phyloP scores from a whole-genome alignment of 176 grass and related monocot species.

The Thalia dealbata region DNA sequence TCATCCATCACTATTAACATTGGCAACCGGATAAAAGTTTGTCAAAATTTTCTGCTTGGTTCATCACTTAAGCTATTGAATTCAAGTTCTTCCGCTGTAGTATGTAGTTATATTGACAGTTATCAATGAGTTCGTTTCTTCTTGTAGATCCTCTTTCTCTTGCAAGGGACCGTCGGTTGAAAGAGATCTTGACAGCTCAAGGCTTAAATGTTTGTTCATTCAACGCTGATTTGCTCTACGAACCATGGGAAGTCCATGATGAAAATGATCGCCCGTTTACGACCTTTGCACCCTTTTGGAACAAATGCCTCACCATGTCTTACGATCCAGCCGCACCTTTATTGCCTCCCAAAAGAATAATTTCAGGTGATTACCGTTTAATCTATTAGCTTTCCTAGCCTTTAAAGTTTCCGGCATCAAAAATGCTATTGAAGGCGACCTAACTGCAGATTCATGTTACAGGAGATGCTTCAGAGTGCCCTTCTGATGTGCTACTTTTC shows the following conservation, averaged over 20 bases:
- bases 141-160: constrained; percentile 77
- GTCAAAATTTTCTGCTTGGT: too few species aligned
- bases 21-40: too few species aligned
- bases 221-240: constrained; percentile 79
- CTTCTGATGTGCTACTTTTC: constrained; percentile 54
- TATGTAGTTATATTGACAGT: too few species aligned
- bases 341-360: constrained; percentile 75
- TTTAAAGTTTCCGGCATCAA: too few species aligned
- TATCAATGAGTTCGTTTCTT: constrained; percentile 7
- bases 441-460: not conserved
- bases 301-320: constrained; percentile 70
- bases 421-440: too few species aligned
- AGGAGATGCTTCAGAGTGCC: constrained; percentile 51
- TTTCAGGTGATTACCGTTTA: constrained; percentile 33
- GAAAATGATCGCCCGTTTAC: constrained; percentile 48
- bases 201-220: constrained; percentile 65
- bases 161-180: constrained; percentile 63
- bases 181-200: constrained; percentile 41
- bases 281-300: constrained; percentile 78
- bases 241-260: constrained; percentile 74
- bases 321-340: constrained; percentile 54
- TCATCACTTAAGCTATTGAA: too few species aligned
- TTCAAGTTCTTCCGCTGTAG: too few species aligned
- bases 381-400: not conserved
- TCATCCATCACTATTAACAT: too few species aligned